Evolutionary conservation across 2,329 filamentous ascomycete species (phyloP), one percentile per base, ranked within the genome.

Genomic region (Claviceps monticola): DNA sequence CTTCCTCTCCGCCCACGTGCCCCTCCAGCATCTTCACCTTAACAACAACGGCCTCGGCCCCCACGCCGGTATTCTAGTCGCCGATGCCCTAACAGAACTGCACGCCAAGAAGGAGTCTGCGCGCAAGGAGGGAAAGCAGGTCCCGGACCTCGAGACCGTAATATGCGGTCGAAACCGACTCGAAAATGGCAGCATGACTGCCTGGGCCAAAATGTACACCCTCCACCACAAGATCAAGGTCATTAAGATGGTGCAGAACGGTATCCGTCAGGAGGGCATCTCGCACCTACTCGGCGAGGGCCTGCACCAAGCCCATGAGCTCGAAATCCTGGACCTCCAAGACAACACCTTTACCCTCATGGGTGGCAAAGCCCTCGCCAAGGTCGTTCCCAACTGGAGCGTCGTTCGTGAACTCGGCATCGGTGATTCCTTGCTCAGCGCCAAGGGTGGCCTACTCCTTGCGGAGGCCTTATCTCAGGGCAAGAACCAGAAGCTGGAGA

Each of bases 41-140:
- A 97, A 97, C 76, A 98, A 98, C 76, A 98, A 98, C 68, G 93
- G 93, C 29, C 80, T 98, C 39, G 93, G 93, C 13, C 93, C 93
- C 21, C 84, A 89, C 55, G 91, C 91, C 9, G 93, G 93, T 53
- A 88, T 87, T 46, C 75, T 93, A 51, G 83, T 98, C 60, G 93
- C 91, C 48, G 83, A 96, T 64, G 87, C 93, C 6, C 82, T 98
- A 51, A 84, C 82, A 19, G 78, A 82, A 56, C 82, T 98, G 41
- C 86, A 95, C 53, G 78, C 78, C 56, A 89, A 88, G 71, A 97
- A 97, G 72, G 82, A 82, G 58, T 80, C 81, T 52, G 87, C 87
- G 14, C 79, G 84, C 57, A 83, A 84, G 63, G 74, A 78, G 38
- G 84, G 84, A 43, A 77, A 83, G 64, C 74, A 82, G 38, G 84